Evolutionary conservation across 345 rosid species (phyloP), one percentile per base, ranked within the genome.

Genomic region (Sapria himalayana): DNA sequence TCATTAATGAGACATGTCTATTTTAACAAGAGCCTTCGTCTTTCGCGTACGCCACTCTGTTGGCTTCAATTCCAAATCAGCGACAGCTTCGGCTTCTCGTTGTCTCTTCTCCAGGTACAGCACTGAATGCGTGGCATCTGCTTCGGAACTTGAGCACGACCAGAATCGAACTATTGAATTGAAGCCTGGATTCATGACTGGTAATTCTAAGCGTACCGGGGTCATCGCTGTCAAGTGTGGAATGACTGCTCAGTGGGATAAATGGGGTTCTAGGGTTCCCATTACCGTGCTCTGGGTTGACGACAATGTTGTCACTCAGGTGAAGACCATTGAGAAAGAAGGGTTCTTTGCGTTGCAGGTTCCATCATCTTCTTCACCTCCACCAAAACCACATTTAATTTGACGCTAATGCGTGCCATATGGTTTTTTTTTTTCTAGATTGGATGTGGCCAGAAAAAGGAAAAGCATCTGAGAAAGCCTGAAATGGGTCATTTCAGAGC

Each of bases 401-500:
- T n/a, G n/a, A n/a, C n/a, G n/a, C n/a, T n/a, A n/a, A n/a, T n/a
- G n/a, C n/a, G n/a, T n/a, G n/a, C n/a, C n/a, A n/a, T n/a, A n/a
- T n/a, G n/a, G n/a, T n/a, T 16, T 33, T 4, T 22, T n/a, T n/a
- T 0, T 2, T 1, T 14, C 61, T 64, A 86, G 94, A 66, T 82
- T 37, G 95, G 98, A 33, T 82, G 78, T 46, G 91, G 93, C 46
- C 91, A 79, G 54, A 89, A 89, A 81, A 89, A 89, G 59, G 72
- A 63, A 4, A 89, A 89, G 57, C 94, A 89, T 62, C 71, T 89
- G 68, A 76, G 72, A 0, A 82, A 72, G 63, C 91, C 98, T 19
- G 92, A 72, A 60, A 73, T 89, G 31, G 98, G 95, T 27, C 98
- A 89, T 72, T 89, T 82, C 51, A 79, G 98, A 66, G 85, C 92